Conservation (phyloP, 768 basidiomycete species). For the Termitomyces eurrhizus region DNA sequence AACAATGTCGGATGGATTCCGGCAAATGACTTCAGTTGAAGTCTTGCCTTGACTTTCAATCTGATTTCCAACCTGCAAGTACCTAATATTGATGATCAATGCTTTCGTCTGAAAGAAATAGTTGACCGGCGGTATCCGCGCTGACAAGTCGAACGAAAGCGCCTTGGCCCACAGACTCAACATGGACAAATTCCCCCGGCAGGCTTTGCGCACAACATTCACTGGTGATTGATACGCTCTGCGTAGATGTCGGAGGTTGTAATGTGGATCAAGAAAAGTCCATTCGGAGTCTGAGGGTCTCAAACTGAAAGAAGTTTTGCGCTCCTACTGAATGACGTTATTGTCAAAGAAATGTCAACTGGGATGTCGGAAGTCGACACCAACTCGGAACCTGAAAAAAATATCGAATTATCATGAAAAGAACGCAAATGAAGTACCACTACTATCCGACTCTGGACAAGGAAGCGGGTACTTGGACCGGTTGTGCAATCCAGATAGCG, state of each 20-base stretch:
- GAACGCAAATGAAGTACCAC: not conserved
- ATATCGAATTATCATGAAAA: not conserved
- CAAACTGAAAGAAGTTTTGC: not conserved
- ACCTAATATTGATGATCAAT: not conserved
- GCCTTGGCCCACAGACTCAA: slow-evolving; percentile 9
- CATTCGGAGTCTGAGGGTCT: not conserved
- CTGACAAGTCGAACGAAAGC: slow-evolving; percentile 15
- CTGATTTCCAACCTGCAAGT: not conserved
- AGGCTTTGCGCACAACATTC: not conserved
- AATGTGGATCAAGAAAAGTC: not conserved
- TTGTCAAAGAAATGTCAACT: not conserved
- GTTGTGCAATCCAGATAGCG: not conserved
- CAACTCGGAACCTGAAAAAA: not conserved
- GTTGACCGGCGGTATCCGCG: not conserved
- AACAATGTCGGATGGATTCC: too few relatives aligned
- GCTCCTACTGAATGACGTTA: not conserved
- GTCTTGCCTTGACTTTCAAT: too few relatives aligned
- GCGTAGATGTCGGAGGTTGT: not conserved
- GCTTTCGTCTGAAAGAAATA: not conserved
- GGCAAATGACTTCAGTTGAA: not conserved
- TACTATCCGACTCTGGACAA: not conserved
- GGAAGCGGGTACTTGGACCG: not conserved
- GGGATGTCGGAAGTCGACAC: not conserved
- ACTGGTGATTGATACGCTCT: not conserved
- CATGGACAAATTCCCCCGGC: slow-evolving; percentile 7